Evolutionary conservation across 805 yeast genomes (phyloP).

Genomic region (Yamadazyma laniorum): DNA sequence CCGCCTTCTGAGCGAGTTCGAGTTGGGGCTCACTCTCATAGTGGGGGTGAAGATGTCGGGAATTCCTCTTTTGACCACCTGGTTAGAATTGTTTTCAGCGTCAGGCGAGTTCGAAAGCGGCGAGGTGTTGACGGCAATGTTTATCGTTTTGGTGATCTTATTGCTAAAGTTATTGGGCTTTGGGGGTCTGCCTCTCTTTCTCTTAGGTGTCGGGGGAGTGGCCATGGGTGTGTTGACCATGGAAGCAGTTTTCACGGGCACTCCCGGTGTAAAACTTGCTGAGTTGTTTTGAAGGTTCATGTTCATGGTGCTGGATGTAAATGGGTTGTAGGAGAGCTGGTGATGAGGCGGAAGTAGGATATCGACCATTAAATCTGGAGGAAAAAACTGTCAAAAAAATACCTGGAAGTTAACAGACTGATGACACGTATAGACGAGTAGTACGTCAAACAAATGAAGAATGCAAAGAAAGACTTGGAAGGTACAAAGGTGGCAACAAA

Average conservation of each 20-base stretch:
- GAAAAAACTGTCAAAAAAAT: too few species aligned
- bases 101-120: conserved; percentile 35
- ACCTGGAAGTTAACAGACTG: too few species aligned
- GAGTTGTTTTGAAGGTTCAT: neutral
- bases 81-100: conserved; percentile 40
- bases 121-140: conserved; percentile 40
- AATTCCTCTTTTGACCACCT: conserved; percentile 37
- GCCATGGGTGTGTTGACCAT: neutral
- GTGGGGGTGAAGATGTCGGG: conserved; percentile 45
- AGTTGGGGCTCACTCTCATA: conserved; percentile 40
- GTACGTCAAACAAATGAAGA: too few species aligned
- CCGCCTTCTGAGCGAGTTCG: conserved; percentile 7
- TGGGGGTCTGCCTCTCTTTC: conserved; percentile 48
- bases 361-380: too few species aligned
- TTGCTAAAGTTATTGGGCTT: conserved; percentile 37
- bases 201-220: conserved; percentile 23
- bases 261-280: neutral
- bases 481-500: too few species aligned
- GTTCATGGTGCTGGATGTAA: neutral
- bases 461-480: too few species aligned
- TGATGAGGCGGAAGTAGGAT: too few species aligned
- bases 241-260: neutral
- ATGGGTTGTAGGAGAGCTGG: neutral
- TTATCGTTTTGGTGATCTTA: conserved; percentile 40
- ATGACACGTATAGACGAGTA: too few species aligned